Evolutionary conservation across 768 basidiomycete species (phyloP).

Genomic region (Rhizopogon vinicolor): DNA sequence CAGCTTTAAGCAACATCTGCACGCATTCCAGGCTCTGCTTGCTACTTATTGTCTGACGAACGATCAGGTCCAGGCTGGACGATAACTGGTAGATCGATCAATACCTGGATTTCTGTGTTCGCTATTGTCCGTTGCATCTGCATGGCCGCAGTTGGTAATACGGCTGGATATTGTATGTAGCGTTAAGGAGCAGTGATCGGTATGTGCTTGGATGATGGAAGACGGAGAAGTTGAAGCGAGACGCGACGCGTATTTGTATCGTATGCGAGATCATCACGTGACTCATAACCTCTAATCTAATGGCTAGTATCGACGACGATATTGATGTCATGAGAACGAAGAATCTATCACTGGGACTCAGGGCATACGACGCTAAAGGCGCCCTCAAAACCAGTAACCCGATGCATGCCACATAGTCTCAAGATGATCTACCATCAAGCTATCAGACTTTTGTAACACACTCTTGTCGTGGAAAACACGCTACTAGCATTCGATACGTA

Average conservation of each 20-base stretch:
- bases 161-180: neutral
- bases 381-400: neutral
- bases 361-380: no score
- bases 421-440: conserved; percentile 4
- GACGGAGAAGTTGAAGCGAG: neutral
- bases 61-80: conserved; percentile 4
- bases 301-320: no score
- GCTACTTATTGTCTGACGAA: conserved; percentile 40
- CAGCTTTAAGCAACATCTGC: conserved; percentile 67
- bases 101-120: conserved; percentile 22
- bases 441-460: neutral
- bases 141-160: conserved; percentile 8
- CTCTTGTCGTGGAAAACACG: neutral
- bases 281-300: neutral
- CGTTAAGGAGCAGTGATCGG: neutral
- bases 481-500: neutral
- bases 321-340: no score
- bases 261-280: conserved; percentile 16
- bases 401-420: neutral
- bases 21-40: conserved; percentile 66
- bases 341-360: no score
- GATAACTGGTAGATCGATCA: neutral
- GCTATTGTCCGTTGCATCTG: conserved; percentile 17
- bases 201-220: neutral
- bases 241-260: conserved; percentile 14